phyloP scores from a whole-genome alignment of 352 stramenopile genomes.

The Globisporangium camurandrum region DNA sequence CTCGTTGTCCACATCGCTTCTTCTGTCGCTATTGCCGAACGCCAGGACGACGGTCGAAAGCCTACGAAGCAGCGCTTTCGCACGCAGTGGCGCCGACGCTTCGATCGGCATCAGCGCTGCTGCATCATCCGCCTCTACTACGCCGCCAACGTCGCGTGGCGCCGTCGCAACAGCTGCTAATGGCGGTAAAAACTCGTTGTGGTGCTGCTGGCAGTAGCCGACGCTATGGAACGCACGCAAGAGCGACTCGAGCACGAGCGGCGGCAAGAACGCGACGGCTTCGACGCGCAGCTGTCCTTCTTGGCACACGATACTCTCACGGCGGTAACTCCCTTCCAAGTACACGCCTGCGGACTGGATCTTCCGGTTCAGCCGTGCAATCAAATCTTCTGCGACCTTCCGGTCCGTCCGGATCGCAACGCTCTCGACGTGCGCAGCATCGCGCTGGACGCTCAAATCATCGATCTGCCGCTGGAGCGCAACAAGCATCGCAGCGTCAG shows the following conservation, averaged over 20 bases:
- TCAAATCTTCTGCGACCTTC: slow-evolving; percentile 46
- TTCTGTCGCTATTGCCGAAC: no score
- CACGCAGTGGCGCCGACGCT: no score
- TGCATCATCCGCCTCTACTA: no score
- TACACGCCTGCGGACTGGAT: slow-evolving; percentile 52
- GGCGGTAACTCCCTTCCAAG: slow-evolving; percentile 34
- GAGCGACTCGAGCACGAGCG: slow-evolving; percentile 61
- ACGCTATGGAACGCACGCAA: slow-evolving; percentile 52
- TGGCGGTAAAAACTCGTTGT: slow-evolving; percentile 11
- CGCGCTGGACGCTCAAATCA: slow-evolving; percentile 36
- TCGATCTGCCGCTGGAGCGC: slow-evolving; percentile 44
- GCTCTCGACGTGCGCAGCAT: slow-evolving; percentile 41
- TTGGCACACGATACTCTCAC: slow-evolving; percentile 45
- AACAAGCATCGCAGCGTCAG: slow-evolving; percentile 25
- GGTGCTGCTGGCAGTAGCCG: slow-evolving; percentile 51
- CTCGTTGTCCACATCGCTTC: no score
- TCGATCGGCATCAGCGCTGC: no score
- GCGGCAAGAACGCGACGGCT: slow-evolving; percentile 47
- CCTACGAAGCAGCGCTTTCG: no score
- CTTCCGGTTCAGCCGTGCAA: slow-evolving; percentile 35
- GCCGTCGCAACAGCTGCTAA: neutral
- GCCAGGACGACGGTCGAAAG: no score
- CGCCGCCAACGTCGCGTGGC: neutral
- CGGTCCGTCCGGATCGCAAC: slow-evolving; percentile 49
- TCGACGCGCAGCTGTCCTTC: slow-evolving; percentile 62